Evolutionary conservation across 2,329 filamentous ascomycete genomes (phyloP).

Genomic region (Cladosporium sp.): DNA sequence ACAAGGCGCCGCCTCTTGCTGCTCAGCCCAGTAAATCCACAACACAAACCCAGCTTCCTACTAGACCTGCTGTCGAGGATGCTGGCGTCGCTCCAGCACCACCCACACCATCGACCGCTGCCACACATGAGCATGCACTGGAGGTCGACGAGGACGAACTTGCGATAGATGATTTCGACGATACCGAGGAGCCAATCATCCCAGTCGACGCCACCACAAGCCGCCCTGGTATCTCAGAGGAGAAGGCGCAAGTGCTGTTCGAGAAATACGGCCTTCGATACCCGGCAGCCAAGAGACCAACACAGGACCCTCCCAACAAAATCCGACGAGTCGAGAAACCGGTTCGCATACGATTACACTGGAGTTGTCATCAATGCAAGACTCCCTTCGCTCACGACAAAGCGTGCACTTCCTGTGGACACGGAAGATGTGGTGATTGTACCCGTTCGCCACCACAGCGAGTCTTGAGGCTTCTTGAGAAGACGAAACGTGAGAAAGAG

Average conservation of each 20-base stretch:
- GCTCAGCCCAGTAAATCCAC: background rate
- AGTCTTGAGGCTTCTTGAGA: conserved; percentile 55
- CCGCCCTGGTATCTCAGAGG: conserved; percentile 22
- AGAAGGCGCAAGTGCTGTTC: conserved; percentile 41
- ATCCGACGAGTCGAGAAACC: conserved; percentile 53
- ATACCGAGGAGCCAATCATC: conserved; percentile 22
- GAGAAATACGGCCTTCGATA: conserved; percentile 45
- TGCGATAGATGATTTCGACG: conserved; percentile 24
- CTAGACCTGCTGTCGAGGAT: background rate
- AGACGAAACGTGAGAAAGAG: conserved; percentile 49
- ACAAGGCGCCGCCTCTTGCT: conserved; percentile 13
- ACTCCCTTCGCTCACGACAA: conserved; percentile 71
- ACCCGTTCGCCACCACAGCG: conserved; percentile 70
- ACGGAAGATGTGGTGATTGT: conserved; percentile 79
- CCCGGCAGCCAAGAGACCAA: conserved; percentile 19
- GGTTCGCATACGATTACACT: conserved; percentile 75
- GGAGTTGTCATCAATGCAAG: conserved; percentile 78
- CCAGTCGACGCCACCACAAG: conserved; percentile 22
- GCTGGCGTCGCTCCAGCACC: conserved; percentile 13
- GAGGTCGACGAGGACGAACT: conserved; percentile 23
- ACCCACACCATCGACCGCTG: conserved; percentile 1
- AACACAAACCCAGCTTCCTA: background rate
- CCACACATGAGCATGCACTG: conserved; percentile 19
- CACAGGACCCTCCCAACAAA: conserved; percentile 28
- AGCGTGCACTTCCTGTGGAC: conserved; percentile 74